These are phyloP conservation scores for Eutypella sp. DNA, from an alignment of 2,329 filamentous ascomycete genomes.

Conservation along the genomic window DNA sequence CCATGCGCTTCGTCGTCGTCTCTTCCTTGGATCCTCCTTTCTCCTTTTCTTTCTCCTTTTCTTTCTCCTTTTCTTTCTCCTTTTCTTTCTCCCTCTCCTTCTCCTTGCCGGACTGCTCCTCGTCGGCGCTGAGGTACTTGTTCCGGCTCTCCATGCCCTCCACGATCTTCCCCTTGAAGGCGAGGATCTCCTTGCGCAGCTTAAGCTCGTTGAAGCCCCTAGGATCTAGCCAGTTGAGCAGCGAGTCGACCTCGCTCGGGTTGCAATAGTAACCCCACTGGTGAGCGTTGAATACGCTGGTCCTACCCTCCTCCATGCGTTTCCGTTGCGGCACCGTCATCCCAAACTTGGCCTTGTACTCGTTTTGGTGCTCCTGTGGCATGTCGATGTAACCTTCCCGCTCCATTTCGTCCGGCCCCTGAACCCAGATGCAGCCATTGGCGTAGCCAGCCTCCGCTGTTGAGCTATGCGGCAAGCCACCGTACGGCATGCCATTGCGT, in stretches of 20 bases:
- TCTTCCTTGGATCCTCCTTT: slow-evolving; percentile 24
- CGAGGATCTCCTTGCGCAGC: slow-evolving; percentile 77
- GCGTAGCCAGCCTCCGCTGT: slow-evolving; percentile 84
- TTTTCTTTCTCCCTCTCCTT: slow-evolving; percentile 28
- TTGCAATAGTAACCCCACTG: slow-evolving; percentile 94
- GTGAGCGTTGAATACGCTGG: slow-evolving; percentile 67
- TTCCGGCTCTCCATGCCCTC: slow-evolving; percentile 77
- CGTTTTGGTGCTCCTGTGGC: slow-evolving; percentile 61
- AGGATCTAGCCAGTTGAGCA: slow-evolving; percentile 84
- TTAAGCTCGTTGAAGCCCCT: slow-evolving; percentile 82
- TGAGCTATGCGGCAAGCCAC: slow-evolving; percentile 79
- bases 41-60: slow-evolving; percentile 28
- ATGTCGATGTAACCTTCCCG: slow-evolving; percentile 82
- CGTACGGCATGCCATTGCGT: slow-evolving; percentile 95
- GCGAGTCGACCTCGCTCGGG: slow-evolving; percentile 67
- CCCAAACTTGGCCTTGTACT: slow-evolving; percentile 72
- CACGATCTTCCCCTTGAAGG: slow-evolving; percentile 70
- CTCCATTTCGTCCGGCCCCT: slow-evolving; percentile 88
- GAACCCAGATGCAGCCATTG: slow-evolving; percentile 93
- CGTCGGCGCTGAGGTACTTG: slow-evolving; percentile 58
- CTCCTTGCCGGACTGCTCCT: slow-evolving; percentile 22
- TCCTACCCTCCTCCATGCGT: slow-evolving; percentile 75
- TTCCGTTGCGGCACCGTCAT: slow-evolving; percentile 85
- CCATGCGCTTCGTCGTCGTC: slow-evolving; percentile 35
- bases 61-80: slow-evolving; percentile 21